A percentile compares a stretch with the other conserved stretches of the same genome.
Conservation (phyloP, 148 eudicot species). For the Fagopyrum tataricum region DNA sequence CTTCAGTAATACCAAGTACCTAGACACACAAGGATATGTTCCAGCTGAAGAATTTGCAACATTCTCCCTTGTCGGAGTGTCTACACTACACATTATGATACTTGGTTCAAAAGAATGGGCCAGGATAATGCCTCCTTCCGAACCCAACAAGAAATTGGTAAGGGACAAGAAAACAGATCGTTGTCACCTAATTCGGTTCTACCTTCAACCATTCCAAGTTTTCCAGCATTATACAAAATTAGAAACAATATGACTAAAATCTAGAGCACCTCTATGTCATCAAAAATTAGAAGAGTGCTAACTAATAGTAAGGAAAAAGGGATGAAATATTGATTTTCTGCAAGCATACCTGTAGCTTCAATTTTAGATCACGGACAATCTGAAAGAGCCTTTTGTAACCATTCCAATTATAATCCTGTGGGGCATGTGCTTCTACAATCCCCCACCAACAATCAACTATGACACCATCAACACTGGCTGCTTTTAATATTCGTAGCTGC, state of each 20-base stretch:
- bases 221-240: background rate
- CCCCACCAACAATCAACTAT: constrained; percentile 98
- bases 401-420: constrained; percentile 83
- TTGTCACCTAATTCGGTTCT: background rate
- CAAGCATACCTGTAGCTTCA: constrained; percentile 61
- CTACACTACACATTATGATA: background rate
- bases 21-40: background rate
- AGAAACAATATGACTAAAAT: background rate
- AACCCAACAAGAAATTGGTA: constrained; percentile 2
- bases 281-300: background rate
- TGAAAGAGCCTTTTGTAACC: constrained; percentile 84
- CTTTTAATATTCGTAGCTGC: constrained; percentile 68
- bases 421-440: constrained; percentile 87
- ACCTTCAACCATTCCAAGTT: background rate
- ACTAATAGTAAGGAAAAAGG: background rate
- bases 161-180: background rate
- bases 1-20: background rate
- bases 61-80: background rate
- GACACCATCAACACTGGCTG: constrained; percentile 69
- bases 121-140: background rate
- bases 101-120: background rate
- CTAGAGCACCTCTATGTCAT: background rate
- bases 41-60: constrained; percentile 1
- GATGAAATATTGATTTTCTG: constrained; percentile 8
- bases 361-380: constrained; percentile 66